phyloP scores from a whole-genome alignment of 768 basidiomycete genomes.

The Artomyces pyxidatus region DNA sequence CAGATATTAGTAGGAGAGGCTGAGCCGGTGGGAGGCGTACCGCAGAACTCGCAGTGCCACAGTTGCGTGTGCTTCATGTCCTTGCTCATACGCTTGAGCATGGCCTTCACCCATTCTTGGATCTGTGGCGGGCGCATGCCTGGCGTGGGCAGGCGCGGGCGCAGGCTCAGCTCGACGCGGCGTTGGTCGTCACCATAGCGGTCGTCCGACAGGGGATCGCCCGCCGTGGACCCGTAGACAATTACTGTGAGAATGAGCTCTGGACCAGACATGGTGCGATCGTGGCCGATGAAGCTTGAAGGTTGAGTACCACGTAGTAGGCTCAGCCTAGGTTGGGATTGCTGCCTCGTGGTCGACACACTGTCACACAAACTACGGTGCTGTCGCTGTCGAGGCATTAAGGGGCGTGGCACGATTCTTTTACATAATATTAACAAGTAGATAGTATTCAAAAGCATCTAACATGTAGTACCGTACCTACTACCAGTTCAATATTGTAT shows the following conservation, averaged over 20 bases:
- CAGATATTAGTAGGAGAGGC: too few relatives aligned
- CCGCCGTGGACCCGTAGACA: not conserved
- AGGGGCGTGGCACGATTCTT: too few relatives aligned
- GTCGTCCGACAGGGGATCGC: not conserved
- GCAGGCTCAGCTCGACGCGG: not conserved
- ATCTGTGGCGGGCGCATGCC: not conserved
- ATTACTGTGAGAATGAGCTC: not conserved
- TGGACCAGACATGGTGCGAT: not conserved
- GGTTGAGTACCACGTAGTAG: too few relatives aligned
- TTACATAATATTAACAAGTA: too few relatives aligned
- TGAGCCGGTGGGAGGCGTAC: not conserved
- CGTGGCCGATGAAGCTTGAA: too few relatives aligned
- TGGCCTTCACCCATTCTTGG: not conserved
- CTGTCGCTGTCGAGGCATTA: too few relatives aligned
- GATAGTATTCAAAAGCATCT: too few relatives aligned
- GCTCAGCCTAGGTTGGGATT: too few relatives aligned
- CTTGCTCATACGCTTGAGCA: not conserved
- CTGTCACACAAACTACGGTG: too few relatives aligned
- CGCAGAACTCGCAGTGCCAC: not conserved
- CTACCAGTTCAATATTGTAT: too few relatives aligned
- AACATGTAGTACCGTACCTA: too few relatives aligned
- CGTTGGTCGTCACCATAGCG: not conserved
- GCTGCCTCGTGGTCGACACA: too few relatives aligned
- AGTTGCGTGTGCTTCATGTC: not conserved
- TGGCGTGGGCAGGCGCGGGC: not conserved